A percentile compares a stretch with the other conserved stretches of the same genome.
Evolutionary conservation across 2,329 filamentous ascomycete genomes (phyloP).

Genomic region (Aspergillus sp.): DNA sequence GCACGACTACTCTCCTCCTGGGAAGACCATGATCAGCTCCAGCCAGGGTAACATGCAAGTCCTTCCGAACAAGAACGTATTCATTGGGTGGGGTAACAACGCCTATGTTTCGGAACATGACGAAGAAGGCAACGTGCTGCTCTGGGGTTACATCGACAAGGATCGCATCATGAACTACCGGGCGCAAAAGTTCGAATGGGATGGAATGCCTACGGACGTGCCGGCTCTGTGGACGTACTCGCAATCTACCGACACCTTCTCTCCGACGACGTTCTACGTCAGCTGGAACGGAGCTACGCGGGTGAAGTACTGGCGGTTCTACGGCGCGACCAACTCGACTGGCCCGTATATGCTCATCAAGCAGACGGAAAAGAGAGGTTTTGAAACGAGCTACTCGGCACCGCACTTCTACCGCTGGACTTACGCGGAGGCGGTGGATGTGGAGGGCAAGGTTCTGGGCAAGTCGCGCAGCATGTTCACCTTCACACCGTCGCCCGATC

Average conservation of each 20-base stretch:
- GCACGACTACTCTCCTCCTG: conserved; percentile 33
- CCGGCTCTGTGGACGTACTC: conserved; percentile 46
- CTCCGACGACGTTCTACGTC: conserved; percentile 38
- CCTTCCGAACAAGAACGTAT: conserved; percentile 39
- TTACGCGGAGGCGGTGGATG: conserved; percentile 41
- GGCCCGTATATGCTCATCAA: conserved; percentile 35
- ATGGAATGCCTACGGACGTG: conserved; percentile 42
- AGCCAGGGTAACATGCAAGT: conserved; percentile 46
- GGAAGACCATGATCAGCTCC: conserved; percentile 32
- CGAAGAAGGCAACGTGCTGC: conserved; percentile 39
- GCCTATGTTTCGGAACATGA: conserved; percentile 44
- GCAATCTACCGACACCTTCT: conserved; percentile 26
- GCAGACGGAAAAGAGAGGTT: conserved; percentile 37
- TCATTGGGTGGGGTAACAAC: conserved; percentile 49
- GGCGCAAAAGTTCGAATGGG: conserved; percentile 46
- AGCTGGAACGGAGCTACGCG: conserved; percentile 47
- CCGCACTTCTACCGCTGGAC: conserved; percentile 33
- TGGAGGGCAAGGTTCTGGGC: conserved; percentile 34
- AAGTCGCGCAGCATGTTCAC: conserved; percentile 37
- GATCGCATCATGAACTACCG: conserved; percentile 46
- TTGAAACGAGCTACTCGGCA: conserved; percentile 41
- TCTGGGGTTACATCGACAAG: conserved; percentile 40
- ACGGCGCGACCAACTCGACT: conserved; percentile 33
- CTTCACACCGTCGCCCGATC: conserved; percentile 39
- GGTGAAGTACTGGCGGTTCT: conserved; percentile 40